Evolutionary conservation across 306 rosid species (phyloP), one percentile per base, ranked within the genome.

Genomic region (Acmispon strigosus): DNA sequence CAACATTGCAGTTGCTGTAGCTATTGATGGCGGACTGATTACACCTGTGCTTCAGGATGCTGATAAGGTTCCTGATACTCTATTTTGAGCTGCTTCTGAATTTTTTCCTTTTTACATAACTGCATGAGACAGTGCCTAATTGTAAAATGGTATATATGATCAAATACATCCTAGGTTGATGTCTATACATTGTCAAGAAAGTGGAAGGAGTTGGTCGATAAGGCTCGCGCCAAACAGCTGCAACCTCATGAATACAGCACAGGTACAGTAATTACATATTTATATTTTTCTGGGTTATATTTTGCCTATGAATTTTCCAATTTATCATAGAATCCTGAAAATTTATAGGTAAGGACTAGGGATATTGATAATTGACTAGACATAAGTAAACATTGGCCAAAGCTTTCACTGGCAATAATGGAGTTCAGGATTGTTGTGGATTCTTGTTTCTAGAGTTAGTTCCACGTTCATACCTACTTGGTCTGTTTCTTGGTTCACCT

Each of bases 41-140:
- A 94, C 97, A 0, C 97, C 98, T 10, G 97, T 91, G 78, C 97
- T 94, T 82, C 91, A 86, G 75, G 91, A 91, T 62, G 99, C 97
- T 20, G 96, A 94, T 80, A 94, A 94, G 99, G 97, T 94, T 72
- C 41, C 50, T 65, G 13, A 69, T 20, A 3, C 14, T 75, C 53
- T 18, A 18, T 39, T 62, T 36, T 58, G 4, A 55, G 74, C 56
- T 45, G 19, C 62, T 71, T 45, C 5, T 69, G 62, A 52, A 13
- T 19, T 3, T 11, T 16, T 27, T 12, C 6, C 22, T 20, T 78
- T 73, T 62, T 39, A n/a, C 68, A n/a, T 63, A 27, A 68, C 58
- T 39, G 16, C 68, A n/a, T 63, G 16, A 68, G 36, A 34, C 47
- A n/a, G 62, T 12, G 16, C n/a, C 19, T 34, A 45, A 10, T 56